Evolutionary conservation across 805 yeast species (phyloP).

Genomic region (Jamesozyma spencerorum): DNA sequence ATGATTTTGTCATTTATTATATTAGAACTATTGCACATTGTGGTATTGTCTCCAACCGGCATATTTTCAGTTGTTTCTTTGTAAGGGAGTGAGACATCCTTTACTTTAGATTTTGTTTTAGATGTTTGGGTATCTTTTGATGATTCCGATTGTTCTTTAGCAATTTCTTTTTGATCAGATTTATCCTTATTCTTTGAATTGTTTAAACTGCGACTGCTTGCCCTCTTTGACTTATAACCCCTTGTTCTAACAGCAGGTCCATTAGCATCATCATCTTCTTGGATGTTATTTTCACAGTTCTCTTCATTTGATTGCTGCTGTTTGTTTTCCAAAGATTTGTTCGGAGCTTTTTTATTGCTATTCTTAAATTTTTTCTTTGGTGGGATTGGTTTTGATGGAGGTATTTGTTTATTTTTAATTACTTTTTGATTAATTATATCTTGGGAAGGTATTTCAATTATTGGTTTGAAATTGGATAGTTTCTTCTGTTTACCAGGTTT

Average conservation of each 20-base stretch:
- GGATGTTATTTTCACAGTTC: not conserved
- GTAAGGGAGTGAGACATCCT: too few relatives aligned
- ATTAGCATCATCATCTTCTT: not conserved
- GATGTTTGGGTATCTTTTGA: not conserved
- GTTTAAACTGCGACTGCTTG: not conserved
- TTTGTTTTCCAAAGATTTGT: too few relatives aligned
- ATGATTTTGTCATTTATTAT: not conserved
- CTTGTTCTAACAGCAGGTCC: conserved; percentile 2
- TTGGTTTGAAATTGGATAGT: conserved; percentile 12
- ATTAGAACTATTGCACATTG: not conserved
- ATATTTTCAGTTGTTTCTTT: too few relatives aligned
- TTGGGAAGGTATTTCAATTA: conserved; percentile 17
- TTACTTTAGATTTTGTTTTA: too few relatives aligned
- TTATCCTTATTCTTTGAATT: too few relatives aligned
- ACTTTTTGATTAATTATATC: conserved; percentile 1
- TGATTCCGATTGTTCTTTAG: too few relatives aligned
- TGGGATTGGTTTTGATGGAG: too few relatives aligned
- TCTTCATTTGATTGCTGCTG: too few relatives aligned
- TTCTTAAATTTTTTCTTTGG: too few relatives aligned
- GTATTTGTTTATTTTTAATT: not conserved
- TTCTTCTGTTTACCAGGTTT: conserved; percentile 11
- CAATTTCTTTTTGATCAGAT: too few relatives aligned
- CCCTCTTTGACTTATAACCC: not conserved
- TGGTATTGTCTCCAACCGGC: not conserved
- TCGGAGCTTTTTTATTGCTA: not conserved